Evolutionary conservation across 257 asterid genomes (phyloP).

Genomic region (Solanum clarkiae): DNA sequence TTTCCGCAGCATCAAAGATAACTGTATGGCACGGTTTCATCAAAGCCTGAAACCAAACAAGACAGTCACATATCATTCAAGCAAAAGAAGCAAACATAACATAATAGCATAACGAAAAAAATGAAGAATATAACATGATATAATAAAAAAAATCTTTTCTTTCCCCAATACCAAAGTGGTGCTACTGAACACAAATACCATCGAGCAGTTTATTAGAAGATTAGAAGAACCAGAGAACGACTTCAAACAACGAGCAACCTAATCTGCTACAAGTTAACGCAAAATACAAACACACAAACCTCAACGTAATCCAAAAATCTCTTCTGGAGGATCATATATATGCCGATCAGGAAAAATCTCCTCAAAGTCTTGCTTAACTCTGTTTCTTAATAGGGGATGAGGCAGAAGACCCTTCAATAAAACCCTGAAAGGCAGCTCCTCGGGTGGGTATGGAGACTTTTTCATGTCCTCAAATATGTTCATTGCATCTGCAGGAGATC

Average conservation of each 20-base stretch:
- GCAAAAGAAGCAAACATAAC: neutral
- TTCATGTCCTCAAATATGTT: conserved; percentile 90
- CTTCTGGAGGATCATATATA: conserved; percentile 89
- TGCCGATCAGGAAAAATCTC: conserved; percentile 86
- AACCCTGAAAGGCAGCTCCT: conserved; percentile 80
- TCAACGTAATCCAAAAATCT: conserved; percentile 84
- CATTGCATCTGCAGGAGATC: conserved; percentile 99
- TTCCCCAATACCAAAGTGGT: neutral
- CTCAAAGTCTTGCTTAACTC: conserved; percentile 89
- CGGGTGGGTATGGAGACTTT: conserved; percentile 86
- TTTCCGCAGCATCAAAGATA: neutral
- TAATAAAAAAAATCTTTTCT: neutral
- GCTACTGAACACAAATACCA: neutral
- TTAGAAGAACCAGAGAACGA: neutral
- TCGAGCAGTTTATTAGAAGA: neutral
- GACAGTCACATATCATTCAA: neutral
- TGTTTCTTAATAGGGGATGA: conserved; percentile 81
- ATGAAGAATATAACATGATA: neutral
- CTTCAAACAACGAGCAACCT: neutral
- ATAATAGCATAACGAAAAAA: neutral
- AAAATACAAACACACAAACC: conserved; percentile 12
- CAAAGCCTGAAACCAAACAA: neutral
- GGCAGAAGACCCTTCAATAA: conserved; percentile 90
- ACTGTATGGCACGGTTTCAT: neutral
- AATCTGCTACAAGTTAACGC: neutral